Percentiles rank a stretch among this genome's conserved stretches.
Conservation (phyloP, 306 rosid species). For the Gynostemma pentaphyllum region DNA sequence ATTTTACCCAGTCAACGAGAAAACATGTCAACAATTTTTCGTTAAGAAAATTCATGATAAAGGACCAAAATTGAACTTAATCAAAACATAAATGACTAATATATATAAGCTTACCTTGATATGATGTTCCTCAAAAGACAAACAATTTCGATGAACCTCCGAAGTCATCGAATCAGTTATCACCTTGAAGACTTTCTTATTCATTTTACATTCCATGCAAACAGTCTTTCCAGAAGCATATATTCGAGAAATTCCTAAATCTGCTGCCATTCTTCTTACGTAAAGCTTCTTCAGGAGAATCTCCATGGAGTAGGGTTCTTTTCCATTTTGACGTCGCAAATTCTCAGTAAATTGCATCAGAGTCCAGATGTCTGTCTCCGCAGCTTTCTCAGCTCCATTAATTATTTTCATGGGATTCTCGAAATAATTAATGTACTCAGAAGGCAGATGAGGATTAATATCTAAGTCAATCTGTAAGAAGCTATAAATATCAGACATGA, state of each 20-base stretch:
- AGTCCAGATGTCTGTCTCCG: conserved; percentile 74
- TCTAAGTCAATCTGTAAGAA: conserved; percentile 55
- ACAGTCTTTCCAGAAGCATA: conserved; percentile 64
- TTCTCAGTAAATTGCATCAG: conserved; percentile 82
- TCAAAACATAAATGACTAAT: conserved; percentile 5
- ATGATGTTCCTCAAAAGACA: conserved; percentile 58
- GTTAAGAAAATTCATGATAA: too few species aligned
- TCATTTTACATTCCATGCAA: conserved; percentile 68
- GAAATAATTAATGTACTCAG: conserved; percentile 79
- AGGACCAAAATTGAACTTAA: too few species aligned
- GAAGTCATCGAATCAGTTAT: conserved; percentile 66
- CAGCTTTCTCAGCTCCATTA: conserved; percentile 73
- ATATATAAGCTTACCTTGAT: conserved; percentile 49
- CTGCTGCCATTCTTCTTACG: conserved; percentile 93
- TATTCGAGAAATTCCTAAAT: conserved; percentile 63
- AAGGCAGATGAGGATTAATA: conserved; percentile 72
- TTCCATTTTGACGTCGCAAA: conserved; percentile 77
- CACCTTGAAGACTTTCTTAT: conserved; percentile 57
- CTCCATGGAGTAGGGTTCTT: conserved; percentile 88
- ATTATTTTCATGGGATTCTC: conserved; percentile 86
- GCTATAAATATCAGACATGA: conserved; percentile 5
- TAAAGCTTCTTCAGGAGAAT: conserved; percentile 69
- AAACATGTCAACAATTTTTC: too few species aligned
- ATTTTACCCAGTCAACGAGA: too few species aligned
- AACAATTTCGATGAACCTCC: conserved; percentile 50